These are phyloP conservation scores for Linum tenue DNA, from an alignment of 345 rosid species.

Conservation along the genomic window DNA sequence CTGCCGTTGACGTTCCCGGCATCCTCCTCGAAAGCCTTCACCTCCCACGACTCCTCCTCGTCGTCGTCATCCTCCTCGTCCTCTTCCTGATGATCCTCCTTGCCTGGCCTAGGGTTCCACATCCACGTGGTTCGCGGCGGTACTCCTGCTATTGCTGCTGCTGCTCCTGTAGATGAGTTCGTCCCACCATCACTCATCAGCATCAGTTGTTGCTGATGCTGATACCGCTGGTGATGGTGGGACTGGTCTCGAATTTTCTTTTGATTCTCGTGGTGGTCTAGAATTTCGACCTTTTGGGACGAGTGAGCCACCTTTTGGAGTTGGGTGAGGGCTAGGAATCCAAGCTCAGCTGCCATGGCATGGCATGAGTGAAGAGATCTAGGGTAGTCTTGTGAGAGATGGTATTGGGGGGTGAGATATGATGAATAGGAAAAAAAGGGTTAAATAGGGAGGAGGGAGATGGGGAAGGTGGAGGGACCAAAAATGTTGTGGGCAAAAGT, in stretches of 20 bases:
- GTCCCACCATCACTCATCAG: too few relatives aligned
- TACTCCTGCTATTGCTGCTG: constrained; percentile 7
- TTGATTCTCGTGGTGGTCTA: neutral
- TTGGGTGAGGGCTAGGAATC: constrained; percentile 32
- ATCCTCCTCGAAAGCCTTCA: constrained; percentile 80
- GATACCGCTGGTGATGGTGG: constrained; percentile 13
- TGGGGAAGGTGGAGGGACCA: constrained; percentile 16
- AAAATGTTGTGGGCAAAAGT: too few relatives aligned
- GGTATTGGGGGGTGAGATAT: constrained; percentile 23
- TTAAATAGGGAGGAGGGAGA: constrained; percentile 27
- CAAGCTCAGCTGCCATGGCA: constrained; percentile 42
- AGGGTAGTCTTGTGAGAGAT: constrained; percentile 13
- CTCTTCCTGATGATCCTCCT: constrained; percentile 46
- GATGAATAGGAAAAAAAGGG: constrained; percentile 19
- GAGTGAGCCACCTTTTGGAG: constrained; percentile 23
- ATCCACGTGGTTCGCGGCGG: constrained; percentile 27
- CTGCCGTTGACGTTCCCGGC: constrained; percentile 60
- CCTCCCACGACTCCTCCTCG: constrained; percentile 94
- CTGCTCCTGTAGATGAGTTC: neutral
- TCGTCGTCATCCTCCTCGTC: constrained; percentile 63
- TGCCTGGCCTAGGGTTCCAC: constrained; percentile 55
- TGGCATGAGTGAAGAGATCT: neutral
- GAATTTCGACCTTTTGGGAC: too few relatives aligned
- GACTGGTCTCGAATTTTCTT: neutral
- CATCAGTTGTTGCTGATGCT: constrained; percentile 9